Base-by-base conservation (phyloP, 2,329 filamentous ascomycete genomes). In the Penicillium olsonii region DNA sequence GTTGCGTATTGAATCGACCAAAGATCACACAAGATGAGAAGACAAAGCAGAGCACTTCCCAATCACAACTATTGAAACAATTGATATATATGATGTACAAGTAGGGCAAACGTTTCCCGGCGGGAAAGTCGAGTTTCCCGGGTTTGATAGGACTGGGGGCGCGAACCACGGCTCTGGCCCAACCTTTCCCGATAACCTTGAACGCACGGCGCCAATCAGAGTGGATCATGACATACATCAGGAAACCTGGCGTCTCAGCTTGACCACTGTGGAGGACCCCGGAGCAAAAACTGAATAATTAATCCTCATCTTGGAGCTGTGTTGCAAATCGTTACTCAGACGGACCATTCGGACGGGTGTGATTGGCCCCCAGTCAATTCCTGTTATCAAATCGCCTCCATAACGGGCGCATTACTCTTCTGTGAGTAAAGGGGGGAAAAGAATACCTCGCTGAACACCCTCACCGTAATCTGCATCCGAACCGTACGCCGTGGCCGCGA, bases 381-480 rank as follows among this genome's bases (percentile, higher is more conserved):
- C 49, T 61, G 52, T 63, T 63, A 64, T 63, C 59, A 65, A 62
- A 60, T 63, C 37, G 54, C 58, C 45, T 40, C n/a, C 43, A 24
- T 44, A 37, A 45, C 18, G 27, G 33, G 24, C 22, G 4, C 11
- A 48, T 65, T 67, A 73, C 45, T 70, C 57, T 45, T 75, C 68
- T 45, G 66, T 65, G 46, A 70, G 57, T 31, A 76, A 62, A 52
- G 74, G 69, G 47, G 80, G 81, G 61, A 84, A 84, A 44, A 84
- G 65, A 17, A 76, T 70, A 9, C 73, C 76, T 54, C 75, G 67
- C 37, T 71, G 66, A 18, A 73, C 70, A 50, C 63, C 70, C 19
- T 76, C 68, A 15, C 91, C 92, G 69, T 95, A 97, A 1, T 78
- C 74, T 29, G 76, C 63, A 70, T 97, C 94, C 8, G 72, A 77